These are phyloP conservation scores for Graphiopsis chlorocephala DNA, from an alignment of 2,329 filamentous ascomycete species.

Conservation along the genomic window DNA sequence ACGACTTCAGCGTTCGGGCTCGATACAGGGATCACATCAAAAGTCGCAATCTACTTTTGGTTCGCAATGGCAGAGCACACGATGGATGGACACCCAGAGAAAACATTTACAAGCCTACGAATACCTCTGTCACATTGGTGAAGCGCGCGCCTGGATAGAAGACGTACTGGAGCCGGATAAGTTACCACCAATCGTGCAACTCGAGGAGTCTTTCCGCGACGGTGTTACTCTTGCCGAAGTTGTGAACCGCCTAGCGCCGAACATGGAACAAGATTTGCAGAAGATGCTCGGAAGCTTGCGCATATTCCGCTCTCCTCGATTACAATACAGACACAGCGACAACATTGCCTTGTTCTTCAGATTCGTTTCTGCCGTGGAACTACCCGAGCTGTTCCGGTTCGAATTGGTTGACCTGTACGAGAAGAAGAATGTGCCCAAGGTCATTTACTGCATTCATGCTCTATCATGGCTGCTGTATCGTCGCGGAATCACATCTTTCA, in stretches of 20 bases:
- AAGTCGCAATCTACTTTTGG: conserved; percentile 35
- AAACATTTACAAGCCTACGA: conserved; percentile 97
- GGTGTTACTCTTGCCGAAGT: conserved; percentile 93
- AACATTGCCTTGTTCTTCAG: conserved; percentile 97
- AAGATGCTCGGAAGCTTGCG: conserved; percentile 43
- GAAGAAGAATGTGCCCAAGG: conserved; percentile 99
- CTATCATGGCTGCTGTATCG: conserved; percentile 96
- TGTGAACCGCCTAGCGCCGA: conserved; percentile 81
- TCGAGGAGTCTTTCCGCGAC: conserved; percentile 88
- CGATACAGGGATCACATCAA: conserved; percentile 54
- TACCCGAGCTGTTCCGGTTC: conserved; percentile 94
- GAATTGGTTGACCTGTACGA: conserved; percentile 97
- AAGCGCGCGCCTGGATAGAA: conserved; percentile 99
- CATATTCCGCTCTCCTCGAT: conserved; percentile 79
- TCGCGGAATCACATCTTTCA: conserved; percentile 90
- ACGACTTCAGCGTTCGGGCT: conserved; percentile 66
- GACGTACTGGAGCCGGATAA: conserved; percentile 73
- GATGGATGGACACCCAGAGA: conserved; percentile 99
- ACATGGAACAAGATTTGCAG: conserved; percentile 55
- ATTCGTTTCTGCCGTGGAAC: conserved; percentile 84
- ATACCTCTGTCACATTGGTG: conserved; percentile 97
- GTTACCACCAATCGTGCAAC: conserved; percentile 86
- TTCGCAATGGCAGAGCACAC: conserved; percentile 63
- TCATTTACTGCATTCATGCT: conserved; percentile 97
- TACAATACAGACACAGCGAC: conserved; percentile 95